Evolutionary conservation across 805 yeast species (phyloP).

Genomic region (Suhomyces pyralidae): DNA sequence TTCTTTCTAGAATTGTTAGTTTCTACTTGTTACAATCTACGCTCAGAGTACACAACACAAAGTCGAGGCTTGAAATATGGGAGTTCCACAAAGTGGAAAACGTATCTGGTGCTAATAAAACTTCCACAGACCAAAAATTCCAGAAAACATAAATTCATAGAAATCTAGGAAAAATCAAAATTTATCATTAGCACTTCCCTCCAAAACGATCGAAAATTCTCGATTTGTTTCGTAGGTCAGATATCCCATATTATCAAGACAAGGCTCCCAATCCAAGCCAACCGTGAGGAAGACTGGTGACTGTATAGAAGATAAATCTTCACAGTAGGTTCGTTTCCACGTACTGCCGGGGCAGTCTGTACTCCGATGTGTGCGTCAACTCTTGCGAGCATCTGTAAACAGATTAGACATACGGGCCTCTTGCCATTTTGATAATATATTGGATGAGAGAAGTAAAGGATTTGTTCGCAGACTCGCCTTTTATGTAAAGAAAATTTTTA

Average conservation of each 20-base stretch:
- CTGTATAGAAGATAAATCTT: constrained; percentile 9
- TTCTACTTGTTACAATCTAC: background rate
- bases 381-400: constrained; percentile 7
- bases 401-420: constrained; percentile 49
- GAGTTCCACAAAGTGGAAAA: too few relatives aligned
- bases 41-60: constrained; percentile 2
- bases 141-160: too few relatives aligned
- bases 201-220: too few relatives aligned
- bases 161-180: too few relatives aligned
- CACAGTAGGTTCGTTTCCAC: constrained; percentile 5
- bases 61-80: constrained; percentile 1
- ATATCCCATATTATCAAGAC: constrained; percentile 37
- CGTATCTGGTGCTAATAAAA: background rate
- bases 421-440: constrained; percentile 42
- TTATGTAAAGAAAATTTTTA: background rate
- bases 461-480: background rate
- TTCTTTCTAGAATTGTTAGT: constrained; percentile 69
- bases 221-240: background rate
- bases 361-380: constrained; percentile 18
- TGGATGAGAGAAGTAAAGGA: constrained; percentile 1
- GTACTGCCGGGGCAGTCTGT: constrained; percentile 5
- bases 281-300: constrained; percentile 16
- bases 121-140: too few relatives aligned
- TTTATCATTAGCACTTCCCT: too few relatives aligned
- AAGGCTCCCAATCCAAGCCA: constrained; percentile 47